Conservation (phyloP, 2,329 filamentous ascomycete genomes). For the Lithohypha guttulata region DNA sequence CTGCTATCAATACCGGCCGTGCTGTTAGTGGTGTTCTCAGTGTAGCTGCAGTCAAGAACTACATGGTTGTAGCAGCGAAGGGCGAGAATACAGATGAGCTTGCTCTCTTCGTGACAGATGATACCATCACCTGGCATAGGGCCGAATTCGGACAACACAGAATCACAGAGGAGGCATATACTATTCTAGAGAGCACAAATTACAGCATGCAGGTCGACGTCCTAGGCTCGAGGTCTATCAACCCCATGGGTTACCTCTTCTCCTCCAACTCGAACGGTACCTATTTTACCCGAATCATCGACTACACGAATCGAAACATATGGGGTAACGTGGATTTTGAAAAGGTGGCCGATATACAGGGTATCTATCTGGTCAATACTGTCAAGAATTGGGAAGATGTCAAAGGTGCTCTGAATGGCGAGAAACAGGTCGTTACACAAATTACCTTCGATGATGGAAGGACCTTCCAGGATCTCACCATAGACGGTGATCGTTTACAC, state of each 20-base stretch:
- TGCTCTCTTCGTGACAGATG: constrained; percentile 78
- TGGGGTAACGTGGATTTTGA: constrained; percentile 84
- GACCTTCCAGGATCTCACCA: constrained; percentile 65
- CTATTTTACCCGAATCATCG: constrained; percentile 83
- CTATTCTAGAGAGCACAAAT: constrained; percentile 87
- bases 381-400: constrained; percentile 79
- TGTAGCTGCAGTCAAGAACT: constrained; percentile 74
- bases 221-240: constrained; percentile 54
- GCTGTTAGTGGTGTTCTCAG: constrained; percentile 71
- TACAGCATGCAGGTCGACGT: constrained; percentile 98
- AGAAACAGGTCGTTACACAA: constrained; percentile 59
- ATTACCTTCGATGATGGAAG: constrained; percentile 96
- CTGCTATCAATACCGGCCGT: constrained; percentile 61
- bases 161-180: constrained; percentile 76
- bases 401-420: constrained; percentile 41
- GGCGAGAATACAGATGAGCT: constrained; percentile 77
- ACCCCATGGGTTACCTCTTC: constrained; percentile 76
- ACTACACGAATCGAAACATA: constrained; percentile 77
- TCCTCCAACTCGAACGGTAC: constrained; percentile 97
- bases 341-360: constrained; percentile 82
- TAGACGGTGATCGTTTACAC: constrained; percentile 59
- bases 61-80: constrained; percentile 70
- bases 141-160: constrained; percentile 83
- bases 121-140: constrained; percentile 78
- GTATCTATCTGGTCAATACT: constrained; percentile 79